Base-by-base conservation (phyloP, 2,329 filamentous ascomycete genomes). In the Aureobasidium uvarum region DNA sequence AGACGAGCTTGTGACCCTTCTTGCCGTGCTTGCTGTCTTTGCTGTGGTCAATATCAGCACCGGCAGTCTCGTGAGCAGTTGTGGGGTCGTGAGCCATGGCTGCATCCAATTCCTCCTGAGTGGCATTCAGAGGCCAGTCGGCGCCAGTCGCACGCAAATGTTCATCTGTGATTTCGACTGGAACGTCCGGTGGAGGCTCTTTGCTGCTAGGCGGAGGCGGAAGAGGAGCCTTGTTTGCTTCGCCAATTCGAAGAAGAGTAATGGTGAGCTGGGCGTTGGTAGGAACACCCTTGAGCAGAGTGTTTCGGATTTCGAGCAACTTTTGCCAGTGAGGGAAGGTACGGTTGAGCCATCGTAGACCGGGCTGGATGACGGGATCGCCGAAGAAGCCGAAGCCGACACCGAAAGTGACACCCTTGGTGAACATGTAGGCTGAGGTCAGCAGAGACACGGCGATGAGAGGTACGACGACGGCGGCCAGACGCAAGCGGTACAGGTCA, bases 231-330 rank as follows among this genome's bases (percentile, higher is more conserved):
- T 90, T 89, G 77, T 93, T 93, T 13, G 85, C 85, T 76, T 96
- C 92, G 46, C 91, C 91, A 36, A 94, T 86, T 5, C 92, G 89
- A 13, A 96, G 85, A 1, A 96, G 82, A 0, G 91, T 96, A 33
- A 96, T 79, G 0, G 91, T 87, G 20, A 96, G 84, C 72, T 96
- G 92, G 3, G 91, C 90, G 73, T 96, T 95, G 1, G 91, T 96
- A 0, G 92, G 92, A 0, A 95, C 87, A 2, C 91, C 90, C 72
- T 89, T 91, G 59, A 96, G 84, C 1, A 95, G 74, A 0, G 89
- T 91, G 69, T 92, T 92, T 67, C 89, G 84, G 25, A 92, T 77
- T 71, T 92, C 87, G 18, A 94, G 80, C 7, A 91, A 80, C 70
- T 89, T 90, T 71, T 90, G 83, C 91, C 91, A 95, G 69, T 87